Percentiles rank a stretch among this genome's conserved stretches.
Evolutionary conservation across 805 yeast species (phyloP).

Genomic region (Cyberlindnera maritima): DNA sequence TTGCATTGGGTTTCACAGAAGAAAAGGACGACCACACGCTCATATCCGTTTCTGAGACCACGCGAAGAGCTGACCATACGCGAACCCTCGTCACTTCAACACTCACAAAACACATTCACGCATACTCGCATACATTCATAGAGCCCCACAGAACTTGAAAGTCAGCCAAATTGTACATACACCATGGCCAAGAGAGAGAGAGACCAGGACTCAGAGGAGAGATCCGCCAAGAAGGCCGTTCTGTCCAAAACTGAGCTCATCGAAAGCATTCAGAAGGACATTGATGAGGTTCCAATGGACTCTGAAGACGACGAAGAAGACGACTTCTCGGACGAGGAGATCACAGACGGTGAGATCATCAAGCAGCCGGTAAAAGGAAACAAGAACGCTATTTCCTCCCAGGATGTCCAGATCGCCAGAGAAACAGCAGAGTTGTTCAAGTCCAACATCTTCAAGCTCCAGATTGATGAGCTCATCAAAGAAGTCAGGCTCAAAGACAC

Average conservation of each 20-base stretch:
- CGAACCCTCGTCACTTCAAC: too few relatives aligned
- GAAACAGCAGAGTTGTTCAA: slow-evolving; percentile 94
- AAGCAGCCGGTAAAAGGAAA: slow-evolving; percentile 23
- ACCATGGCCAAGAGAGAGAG: slow-evolving; percentile 20
- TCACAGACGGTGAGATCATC: slow-evolving; percentile 22
- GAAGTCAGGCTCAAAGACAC: slow-evolving; percentile 76
- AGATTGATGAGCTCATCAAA: slow-evolving; percentile 84
- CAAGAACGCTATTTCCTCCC: slow-evolving; percentile 46
- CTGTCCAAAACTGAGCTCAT: slow-evolving; percentile 23
- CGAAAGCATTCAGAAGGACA: slow-evolving; percentile 13
- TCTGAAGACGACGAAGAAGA: slow-evolving; percentile 28
- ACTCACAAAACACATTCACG: too few relatives aligned
- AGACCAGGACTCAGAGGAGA: slow-evolving; percentile 19
- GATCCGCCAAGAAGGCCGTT: slow-evolving; percentile 20
- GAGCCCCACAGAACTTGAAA: too few relatives aligned
- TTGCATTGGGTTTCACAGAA: too few relatives aligned
- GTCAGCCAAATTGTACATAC: neutral
- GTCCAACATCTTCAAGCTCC: slow-evolving; percentile 91
- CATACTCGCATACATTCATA: too few relatives aligned
- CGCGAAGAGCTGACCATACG: too few relatives aligned
- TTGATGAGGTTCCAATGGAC: slow-evolving; percentile 8
- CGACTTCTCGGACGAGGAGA: slow-evolving; percentile 30
- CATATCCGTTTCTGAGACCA: too few relatives aligned
- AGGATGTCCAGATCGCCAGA: slow-evolving; percentile 86
- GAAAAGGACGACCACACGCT: too few relatives aligned